Percentiles rank a stretch among this genome's conserved stretches.
phyloP scores from a whole-genome alignment of 148 eudicot species.

The Cornus controversa region DNA sequence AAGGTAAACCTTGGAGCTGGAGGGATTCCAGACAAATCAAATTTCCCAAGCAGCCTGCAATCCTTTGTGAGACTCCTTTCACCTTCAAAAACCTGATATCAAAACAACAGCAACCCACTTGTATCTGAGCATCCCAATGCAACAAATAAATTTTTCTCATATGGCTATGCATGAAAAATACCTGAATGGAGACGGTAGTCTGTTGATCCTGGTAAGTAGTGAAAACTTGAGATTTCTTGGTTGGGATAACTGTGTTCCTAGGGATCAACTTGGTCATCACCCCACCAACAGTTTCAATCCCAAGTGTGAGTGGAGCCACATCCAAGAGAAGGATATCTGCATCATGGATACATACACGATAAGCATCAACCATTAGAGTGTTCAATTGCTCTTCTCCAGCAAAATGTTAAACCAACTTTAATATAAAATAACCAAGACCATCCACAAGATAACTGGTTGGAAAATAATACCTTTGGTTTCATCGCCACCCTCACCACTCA shows the following conservation, averaged over 20 bases:
- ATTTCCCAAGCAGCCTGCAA: conserved; percentile 39
- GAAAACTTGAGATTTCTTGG: conserved; percentile 45
- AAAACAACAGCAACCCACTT: neutral
- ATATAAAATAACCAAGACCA: too few relatives aligned
- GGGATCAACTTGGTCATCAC: conserved; percentile 47
- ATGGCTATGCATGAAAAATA: neutral
- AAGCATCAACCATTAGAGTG: neutral
- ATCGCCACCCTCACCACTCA: conserved; percentile 52
- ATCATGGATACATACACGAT: neutral
- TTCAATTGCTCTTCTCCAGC: neutral
- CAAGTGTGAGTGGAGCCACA: conserved; percentile 43
- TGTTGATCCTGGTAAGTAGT: conserved; percentile 44
- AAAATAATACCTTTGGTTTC: conserved; percentile 44
- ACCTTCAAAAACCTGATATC: conserved; percentile 42
- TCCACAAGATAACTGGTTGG: neutral
- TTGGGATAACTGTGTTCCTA: conserved; percentile 40
- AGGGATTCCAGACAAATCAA: conserved; percentile 40
- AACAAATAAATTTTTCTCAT: neutral
- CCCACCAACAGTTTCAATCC: conserved; percentile 39
- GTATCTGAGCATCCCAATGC: neutral
- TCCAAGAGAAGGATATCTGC: conserved; percentile 44
- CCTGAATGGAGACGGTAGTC: conserved; percentile 44
- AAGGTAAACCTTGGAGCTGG: conserved; percentile 46
- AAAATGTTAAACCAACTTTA: neutral
- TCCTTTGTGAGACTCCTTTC: conserved; percentile 49